Conservation (phyloP, 2,329 filamentous ascomycete genomes). For the Fusarium kyushuense region DNA sequence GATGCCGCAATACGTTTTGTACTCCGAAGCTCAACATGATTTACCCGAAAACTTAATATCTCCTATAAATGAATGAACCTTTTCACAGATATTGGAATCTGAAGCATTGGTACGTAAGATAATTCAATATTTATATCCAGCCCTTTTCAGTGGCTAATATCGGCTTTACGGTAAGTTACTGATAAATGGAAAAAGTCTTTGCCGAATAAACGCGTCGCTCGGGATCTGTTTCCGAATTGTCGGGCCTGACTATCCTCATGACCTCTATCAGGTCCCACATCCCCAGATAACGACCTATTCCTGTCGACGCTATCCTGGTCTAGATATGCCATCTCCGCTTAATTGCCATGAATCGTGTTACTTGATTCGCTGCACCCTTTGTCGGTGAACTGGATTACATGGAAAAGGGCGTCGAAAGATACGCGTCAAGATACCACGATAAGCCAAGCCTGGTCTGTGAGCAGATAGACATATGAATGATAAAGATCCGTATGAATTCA, state of each 20-base stretch:
- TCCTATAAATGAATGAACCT: too few relatives aligned
- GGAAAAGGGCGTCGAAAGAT: conserved; percentile 17
- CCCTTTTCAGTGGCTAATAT: background rate
- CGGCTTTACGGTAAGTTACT: background rate
- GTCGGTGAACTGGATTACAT: conserved; percentile 15
- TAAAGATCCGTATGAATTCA: background rate
- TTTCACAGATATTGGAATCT: background rate
- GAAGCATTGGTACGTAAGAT: background rate
- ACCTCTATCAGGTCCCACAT: conserved; percentile 17
- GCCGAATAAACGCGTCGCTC: conserved; percentile 1
- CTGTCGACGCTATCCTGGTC: conserved; percentile 2
- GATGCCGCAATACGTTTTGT: too few relatives aligned
- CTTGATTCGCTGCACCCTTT: conserved; percentile 9
- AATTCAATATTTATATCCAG: background rate
- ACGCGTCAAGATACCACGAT: conserved; percentile 5
- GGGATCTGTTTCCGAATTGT: conserved; percentile 29
- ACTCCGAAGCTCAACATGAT: too few relatives aligned
- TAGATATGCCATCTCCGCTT: conserved; percentile 6
- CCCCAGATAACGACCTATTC: conserved; percentile 6
- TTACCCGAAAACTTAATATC: too few relatives aligned
- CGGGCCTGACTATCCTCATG: conserved; percentile 2
- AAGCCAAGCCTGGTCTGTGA: background rate
- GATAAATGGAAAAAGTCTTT: background rate
- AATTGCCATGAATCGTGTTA: background rate
- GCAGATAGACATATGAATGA: conserved; percentile 8